Conservation (phyloP, 306 rosid genomes). For the Cicer chorassanicum region DNA sequence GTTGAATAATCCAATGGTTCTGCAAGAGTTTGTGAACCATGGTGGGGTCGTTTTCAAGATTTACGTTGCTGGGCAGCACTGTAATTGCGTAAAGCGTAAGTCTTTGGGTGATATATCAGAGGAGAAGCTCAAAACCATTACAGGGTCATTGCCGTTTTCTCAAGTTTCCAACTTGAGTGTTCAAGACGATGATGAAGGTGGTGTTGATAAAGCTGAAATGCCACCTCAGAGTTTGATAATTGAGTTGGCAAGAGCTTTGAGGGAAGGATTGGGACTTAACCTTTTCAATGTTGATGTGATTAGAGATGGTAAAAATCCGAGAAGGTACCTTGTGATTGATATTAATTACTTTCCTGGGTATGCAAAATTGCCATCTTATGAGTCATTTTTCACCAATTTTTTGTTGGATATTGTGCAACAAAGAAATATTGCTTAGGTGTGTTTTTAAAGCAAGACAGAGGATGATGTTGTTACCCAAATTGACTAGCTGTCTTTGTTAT, state of each 20-base stretch:
- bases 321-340: conserved; percentile 63
- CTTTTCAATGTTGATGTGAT: conserved; percentile 72
- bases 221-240: conserved; percentile 50
- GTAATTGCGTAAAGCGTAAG: conserved; percentile 61
- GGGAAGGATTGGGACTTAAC: conserved; percentile 56
- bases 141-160: conserved; percentile 51
- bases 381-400: conserved; percentile 55
- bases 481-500: not conserved
- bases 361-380: conserved; percentile 61
- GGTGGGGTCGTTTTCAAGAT: conserved; percentile 75
- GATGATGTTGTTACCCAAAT: not conserved
- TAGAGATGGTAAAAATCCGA: conserved; percentile 46
- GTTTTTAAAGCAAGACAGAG: not conserved
- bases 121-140: conserved; percentile 33
- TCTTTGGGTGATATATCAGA: conserved; percentile 56
- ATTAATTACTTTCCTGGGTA: conserved; percentile 85
- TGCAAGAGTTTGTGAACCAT: conserved; percentile 79
- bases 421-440: conserved; percentile 3
- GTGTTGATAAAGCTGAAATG: conserved; percentile 49
- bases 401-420: conserved; percentile 46
- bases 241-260: conserved; percentile 51
- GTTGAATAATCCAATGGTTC: conserved; percentile 47
- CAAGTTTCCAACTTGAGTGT: conserved; percentile 53
- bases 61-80: conserved; percentile 63
- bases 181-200: not conserved